phyloP scores from a whole-genome alignment of 2,329 filamentous ascomycete genomes.

The Cladorrhinum sp. region DNA sequence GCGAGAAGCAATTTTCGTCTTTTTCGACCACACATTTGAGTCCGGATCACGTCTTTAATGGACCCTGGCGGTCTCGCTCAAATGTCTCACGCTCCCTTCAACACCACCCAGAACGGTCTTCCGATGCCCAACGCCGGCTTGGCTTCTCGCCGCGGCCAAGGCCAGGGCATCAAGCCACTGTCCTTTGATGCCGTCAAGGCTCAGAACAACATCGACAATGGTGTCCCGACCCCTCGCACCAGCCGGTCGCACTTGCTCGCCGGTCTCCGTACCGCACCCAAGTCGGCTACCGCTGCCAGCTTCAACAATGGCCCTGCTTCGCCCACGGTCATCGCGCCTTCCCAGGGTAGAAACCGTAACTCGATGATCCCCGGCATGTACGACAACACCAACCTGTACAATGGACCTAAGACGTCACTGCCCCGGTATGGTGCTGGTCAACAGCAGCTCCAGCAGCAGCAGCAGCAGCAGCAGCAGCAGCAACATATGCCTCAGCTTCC shows the following conservation, averaged over 20 bases:
- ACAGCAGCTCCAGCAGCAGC: slow-evolving; percentile 33
- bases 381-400: slow-evolving; percentile 42
- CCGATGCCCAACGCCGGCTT: slow-evolving; percentile 72
- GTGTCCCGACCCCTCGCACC: slow-evolving; percentile 79
- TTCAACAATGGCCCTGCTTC: slow-evolving; percentile 62
- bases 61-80: slow-evolving; percentile 99
- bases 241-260: slow-evolving; percentile 93
- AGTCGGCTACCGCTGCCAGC: slow-evolving; percentile 70
- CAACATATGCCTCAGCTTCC: slow-evolving; percentile 2
- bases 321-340: slow-evolving; percentile 41
- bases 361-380: slow-evolving; percentile 43
- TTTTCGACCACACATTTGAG: slow-evolving; percentile 12
- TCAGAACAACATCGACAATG: slow-evolving; percentile 64
- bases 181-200: slow-evolving; percentile 72
- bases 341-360: slow-evolving; percentile 44
- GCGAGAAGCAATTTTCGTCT: slow-evolving; percentile 6
- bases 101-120: slow-evolving; percentile 63
- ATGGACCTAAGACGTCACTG: slow-evolving; percentile 55
- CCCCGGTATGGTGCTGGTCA: slow-evolving; percentile 43
- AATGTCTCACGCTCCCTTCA: slow-evolving; percentile 88
- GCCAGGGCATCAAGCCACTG: slow-evolving; percentile 85
- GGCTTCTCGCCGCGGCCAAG: slow-evolving; percentile 72
- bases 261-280: slow-evolving; percentile 88
- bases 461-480: slow-evolving; percentile 26
- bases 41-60: slow-evolving; percentile 51